These are phyloP conservation scores for Apiotrichum brassicae DNA, from an alignment of 1,284 basidiomycete genomes.

Conservation along the genomic window DNA sequence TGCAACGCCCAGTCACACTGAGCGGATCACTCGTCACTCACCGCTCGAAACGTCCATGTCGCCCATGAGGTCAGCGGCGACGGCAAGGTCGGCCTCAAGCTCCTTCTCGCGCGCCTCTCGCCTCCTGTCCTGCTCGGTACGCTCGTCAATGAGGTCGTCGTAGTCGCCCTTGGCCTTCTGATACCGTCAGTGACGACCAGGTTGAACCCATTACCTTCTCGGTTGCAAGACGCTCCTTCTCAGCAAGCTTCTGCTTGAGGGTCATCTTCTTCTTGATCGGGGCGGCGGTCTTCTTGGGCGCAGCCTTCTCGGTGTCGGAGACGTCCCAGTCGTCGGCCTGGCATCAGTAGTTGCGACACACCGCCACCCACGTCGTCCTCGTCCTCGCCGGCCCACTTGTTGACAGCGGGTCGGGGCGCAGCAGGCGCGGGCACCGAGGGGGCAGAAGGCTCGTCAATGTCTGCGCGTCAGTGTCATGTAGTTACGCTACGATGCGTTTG, in stretches of 20 bases:
- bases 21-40: conserved; percentile 1
- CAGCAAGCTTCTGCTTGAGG: conserved; percentile 78
- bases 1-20: too few species aligned
- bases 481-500: too few species aligned
- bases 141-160: conserved; percentile 70
- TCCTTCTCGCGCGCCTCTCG: conserved; percentile 68
- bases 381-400: conserved; percentile 76
- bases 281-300: conserved; percentile 57
- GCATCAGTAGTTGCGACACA: background rate
- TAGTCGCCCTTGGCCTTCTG: conserved; percentile 42
- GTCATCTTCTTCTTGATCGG: conserved; percentile 84
- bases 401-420: conserved; percentile 50
- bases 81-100: conserved; percentile 73
- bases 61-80: conserved; percentile 74
- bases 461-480: conserved; percentile 20
- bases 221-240: conserved; percentile 58
- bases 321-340: conserved; percentile 94
- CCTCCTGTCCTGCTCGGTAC: conserved; percentile 58
- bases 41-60: conserved; percentile 47
- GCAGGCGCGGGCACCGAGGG: conserved; percentile 46
- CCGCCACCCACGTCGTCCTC: conserved; percentile 62
- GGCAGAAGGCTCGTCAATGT: conserved; percentile 51
- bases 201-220: conserved; percentile 47
- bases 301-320: conserved; percentile 64
- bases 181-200: background rate